Conservation (phyloP, 768 basidiomycete genomes). For the Termitomyces sp. region DNA sequence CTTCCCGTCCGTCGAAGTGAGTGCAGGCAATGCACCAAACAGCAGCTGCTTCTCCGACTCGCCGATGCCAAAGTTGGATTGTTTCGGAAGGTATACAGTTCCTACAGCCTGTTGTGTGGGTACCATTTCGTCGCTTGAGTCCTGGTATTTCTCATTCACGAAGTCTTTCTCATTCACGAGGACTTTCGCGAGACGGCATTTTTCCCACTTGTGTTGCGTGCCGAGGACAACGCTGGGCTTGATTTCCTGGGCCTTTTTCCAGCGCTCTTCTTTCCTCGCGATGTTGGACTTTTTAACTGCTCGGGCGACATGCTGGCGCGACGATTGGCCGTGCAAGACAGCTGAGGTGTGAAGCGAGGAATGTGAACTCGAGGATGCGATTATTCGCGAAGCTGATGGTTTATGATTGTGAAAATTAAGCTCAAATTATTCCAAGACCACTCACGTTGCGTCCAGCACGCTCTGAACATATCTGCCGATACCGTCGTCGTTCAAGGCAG, state of each 20-base stretch:
- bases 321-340: constrained; percentile 30
- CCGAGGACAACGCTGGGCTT: constrained; percentile 76
- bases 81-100: constrained; percentile 45
- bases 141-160: no score
- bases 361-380: constrained; percentile 35
- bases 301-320: constrained; percentile 34
- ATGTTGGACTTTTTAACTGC: constrained; percentile 43
- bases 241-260: constrained; percentile 33
- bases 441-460: constrained; percentile 29
- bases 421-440: not conserved
- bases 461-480: constrained; percentile 25
- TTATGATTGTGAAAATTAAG: not conserved
- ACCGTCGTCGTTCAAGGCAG: not conserved
- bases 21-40: constrained; percentile 63
- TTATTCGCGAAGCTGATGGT: constrained; percentile 32
- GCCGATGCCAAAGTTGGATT: constrained; percentile 67
- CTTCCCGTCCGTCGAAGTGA: constrained; percentile 36
- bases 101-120: constrained; percentile 33
- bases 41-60: constrained; percentile 57
- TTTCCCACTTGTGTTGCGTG: constrained; percentile 63
- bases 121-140: no score
- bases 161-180: constrained; percentile 64
- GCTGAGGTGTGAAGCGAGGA: constrained; percentile 50
- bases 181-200: constrained; percentile 62
- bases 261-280: constrained; percentile 45